These are phyloP conservation scores for Butyriboletus appendiculatus DNA, from an alignment of 1,284 basidiomycete genomes.

Conservation along the genomic window DNA sequence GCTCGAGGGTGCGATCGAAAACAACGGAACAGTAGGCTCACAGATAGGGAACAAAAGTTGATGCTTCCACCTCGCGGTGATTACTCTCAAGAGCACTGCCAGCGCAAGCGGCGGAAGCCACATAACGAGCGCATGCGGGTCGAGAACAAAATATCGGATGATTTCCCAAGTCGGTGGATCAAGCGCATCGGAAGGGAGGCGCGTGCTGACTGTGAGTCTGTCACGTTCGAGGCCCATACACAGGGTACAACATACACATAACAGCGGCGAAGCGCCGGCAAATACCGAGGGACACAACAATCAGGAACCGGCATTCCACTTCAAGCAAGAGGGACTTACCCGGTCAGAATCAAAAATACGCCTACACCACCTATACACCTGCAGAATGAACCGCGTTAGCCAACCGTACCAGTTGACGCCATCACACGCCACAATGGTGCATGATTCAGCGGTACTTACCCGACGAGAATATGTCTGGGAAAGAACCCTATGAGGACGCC, in stretches of 20 bases:
- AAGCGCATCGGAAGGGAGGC: constrained; percentile 82
- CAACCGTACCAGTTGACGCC: background rate
- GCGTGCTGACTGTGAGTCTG: constrained; percentile 82
- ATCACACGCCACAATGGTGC: background rate
- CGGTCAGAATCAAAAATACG: constrained; percentile 88
- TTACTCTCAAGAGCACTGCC: constrained; percentile 77
- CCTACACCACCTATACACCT: constrained; percentile 97
- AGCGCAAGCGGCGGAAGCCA: constrained; percentile 80
- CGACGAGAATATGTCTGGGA: constrained; percentile 93
- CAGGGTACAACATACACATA: background rate
- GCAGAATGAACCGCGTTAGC: background rate
- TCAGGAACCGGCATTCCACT: constrained; percentile 4
- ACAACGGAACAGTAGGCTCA: constrained; percentile 39
- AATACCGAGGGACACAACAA: background rate
- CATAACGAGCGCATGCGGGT: constrained; percentile 61
- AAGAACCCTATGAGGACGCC: constrained; percentile 94
- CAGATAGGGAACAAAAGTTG: constrained; percentile 92
- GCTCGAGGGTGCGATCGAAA: background rate
- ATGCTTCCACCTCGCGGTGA: constrained; percentile 83
- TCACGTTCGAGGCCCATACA: background rate
- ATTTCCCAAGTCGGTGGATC: constrained; percentile 62
- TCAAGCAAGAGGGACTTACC: constrained; percentile 45
- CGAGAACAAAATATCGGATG: constrained; percentile 62
- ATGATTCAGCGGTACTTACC: constrained; percentile 46
- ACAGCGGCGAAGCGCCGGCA: background rate